These are phyloP conservation scores for Mortierella sp. DNA, from an alignment of 371 early-diverging fungal species.

Conservation along the genomic window DNA sequence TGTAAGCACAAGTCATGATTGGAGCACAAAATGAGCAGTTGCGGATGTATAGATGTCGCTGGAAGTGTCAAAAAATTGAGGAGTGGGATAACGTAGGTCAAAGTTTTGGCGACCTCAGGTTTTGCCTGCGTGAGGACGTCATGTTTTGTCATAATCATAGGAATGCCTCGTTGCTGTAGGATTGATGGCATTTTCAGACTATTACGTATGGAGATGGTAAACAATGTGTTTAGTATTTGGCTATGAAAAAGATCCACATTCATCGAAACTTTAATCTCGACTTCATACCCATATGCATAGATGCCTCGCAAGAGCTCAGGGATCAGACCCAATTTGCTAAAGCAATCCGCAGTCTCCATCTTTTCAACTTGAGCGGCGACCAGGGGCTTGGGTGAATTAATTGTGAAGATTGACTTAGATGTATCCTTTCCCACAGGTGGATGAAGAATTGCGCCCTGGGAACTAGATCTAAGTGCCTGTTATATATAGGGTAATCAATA, in stretches of 20 bases:
- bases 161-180: conserved; percentile 53
- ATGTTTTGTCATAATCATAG: conserved; percentile 55
- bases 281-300: conserved; percentile 43
- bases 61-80: conserved; percentile 46
- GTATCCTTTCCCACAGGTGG: conserved; percentile 37
- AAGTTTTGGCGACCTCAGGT: conserved; percentile 51
- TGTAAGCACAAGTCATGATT: conserved; percentile 52
- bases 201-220: background rate
- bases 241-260: no score
- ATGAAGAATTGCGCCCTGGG: conserved; percentile 28
- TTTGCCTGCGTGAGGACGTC: conserved; percentile 54
- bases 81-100: conserved; percentile 52
- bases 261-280: background rate
- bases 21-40: conserved; percentile 51
- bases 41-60: conserved; percentile 54
- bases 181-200: conserved; percentile 52
- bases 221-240: background rate
- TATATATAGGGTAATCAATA: background rate
- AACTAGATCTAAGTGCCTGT: conserved; percentile 35
- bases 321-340: conserved; percentile 43
- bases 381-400: conserved; percentile 27
- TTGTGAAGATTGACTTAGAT: conserved; percentile 33
- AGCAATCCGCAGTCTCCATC: conserved; percentile 44
- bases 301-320: conserved; percentile 53
- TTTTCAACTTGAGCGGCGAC: conserved; percentile 37